phyloP scores from a whole-genome alignment of 176 grass and related monocot species.

The Phoenix roebelenii region DNA sequence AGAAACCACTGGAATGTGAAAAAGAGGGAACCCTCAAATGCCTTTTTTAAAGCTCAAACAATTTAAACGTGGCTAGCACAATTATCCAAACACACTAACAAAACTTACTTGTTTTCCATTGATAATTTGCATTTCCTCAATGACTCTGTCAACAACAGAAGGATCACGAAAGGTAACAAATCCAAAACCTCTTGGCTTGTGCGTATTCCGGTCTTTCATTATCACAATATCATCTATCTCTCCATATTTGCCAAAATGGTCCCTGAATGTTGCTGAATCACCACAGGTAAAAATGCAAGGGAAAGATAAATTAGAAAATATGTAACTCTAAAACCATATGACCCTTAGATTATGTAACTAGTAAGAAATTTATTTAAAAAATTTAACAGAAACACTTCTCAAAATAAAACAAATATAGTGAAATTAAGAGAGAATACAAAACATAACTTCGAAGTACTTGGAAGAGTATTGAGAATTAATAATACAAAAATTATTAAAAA shows the following conservation, averaged over 20 bases:
- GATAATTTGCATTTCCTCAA: conserved; percentile 65
- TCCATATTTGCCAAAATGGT: conserved; percentile 78
- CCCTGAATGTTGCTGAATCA: conserved; percentile 54
- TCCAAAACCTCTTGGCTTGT: conserved; percentile 85
- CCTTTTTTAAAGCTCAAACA: too few relatives aligned
- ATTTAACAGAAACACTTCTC: too few relatives aligned
- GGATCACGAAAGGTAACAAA: conserved; percentile 77
- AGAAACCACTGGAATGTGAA: too few relatives aligned
- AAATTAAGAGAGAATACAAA: too few relatives aligned
- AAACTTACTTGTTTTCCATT: conserved; percentile 59
- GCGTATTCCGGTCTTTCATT: conserved; percentile 82
- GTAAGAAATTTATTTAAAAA: too few relatives aligned
- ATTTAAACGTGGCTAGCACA: too few relatives aligned
- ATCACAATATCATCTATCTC: conserved; percentile 71
- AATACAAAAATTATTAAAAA: too few relatives aligned
- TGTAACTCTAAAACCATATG: not conserved
- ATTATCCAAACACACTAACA: not conserved
- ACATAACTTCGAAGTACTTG: too few relatives aligned
- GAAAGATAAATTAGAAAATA: not conserved
- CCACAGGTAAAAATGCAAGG: not conserved
- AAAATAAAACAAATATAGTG: too few relatives aligned
- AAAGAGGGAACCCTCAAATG: too few relatives aligned
- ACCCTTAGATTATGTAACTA: not conserved
- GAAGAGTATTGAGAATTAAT: too few relatives aligned
- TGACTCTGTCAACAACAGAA: conserved; percentile 68